Percentiles rank a stretch among this genome's conserved stretches.
Conservation (phyloP, 345 rosid genomes). For the Kandelia obovata region DNA sequence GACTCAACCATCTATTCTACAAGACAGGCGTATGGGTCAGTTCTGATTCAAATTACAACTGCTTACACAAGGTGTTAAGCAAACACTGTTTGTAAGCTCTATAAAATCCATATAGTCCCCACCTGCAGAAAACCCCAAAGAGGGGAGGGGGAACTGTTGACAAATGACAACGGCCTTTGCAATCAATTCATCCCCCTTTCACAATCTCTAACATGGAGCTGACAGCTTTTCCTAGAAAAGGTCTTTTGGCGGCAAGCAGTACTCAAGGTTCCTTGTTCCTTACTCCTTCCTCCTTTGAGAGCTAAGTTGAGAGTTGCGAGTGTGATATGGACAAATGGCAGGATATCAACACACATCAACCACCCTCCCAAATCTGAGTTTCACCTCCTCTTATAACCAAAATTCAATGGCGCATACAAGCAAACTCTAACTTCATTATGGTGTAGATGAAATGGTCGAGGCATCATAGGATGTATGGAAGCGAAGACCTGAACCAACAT, state of each 20-base stretch:
- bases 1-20: too few species aligned
- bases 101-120: not conserved
- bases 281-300: too few species aligned
- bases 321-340: too few species aligned
- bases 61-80: not conserved
- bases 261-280: not conserved
- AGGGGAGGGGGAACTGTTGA: not conserved
- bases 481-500: conserved; percentile 70
- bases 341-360: not conserved
- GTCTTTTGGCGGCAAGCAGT: not conserved
- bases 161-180: not conserved
- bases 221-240: not conserved
- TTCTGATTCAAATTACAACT: not conserved
- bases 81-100: not conserved
- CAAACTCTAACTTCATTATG: conserved; percentile 21
- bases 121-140: not conserved
- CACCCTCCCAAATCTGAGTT: conserved; percentile 1
- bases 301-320: too few species aligned
- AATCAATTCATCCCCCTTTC: not conserved
- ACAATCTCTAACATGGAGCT: not conserved
- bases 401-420: not conserved
- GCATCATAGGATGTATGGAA: conserved; percentile 61
- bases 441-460: conserved; percentile 22
- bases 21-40: too few species aligned
- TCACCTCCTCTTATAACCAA: not conserved